Evolutionary conservation across 805 yeast species (phyloP).

Genomic region (Lipomyces kockii): DNA sequence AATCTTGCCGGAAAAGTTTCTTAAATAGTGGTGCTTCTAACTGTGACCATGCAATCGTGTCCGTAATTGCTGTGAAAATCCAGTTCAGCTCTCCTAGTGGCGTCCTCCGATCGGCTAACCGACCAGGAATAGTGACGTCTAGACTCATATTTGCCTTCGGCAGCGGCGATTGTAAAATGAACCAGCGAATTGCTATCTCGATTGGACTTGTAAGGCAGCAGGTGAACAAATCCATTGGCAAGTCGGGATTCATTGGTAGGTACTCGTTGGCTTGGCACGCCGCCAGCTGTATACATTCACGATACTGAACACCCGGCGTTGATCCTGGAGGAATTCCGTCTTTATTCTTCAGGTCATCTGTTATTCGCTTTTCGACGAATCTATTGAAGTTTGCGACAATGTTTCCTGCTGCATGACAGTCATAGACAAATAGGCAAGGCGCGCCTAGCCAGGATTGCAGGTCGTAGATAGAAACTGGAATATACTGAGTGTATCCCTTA

Average conservation of each 20-base stretch:
- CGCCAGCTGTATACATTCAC: slow-evolving; percentile 90
- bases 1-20: slow-evolving; percentile 87
- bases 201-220: slow-evolving; percentile 96
- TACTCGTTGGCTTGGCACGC: slow-evolving; percentile 87
- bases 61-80: slow-evolving; percentile 98
- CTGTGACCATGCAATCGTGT: slow-evolving; percentile 96
- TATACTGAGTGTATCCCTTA: slow-evolving; percentile 95
- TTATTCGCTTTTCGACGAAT: slow-evolving; percentile 86
- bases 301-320: slow-evolving; percentile 64
- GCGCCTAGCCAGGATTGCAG: slow-evolving; percentile 98
- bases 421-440: slow-evolving; percentile 93
- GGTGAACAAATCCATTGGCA: slow-evolving; percentile 95
- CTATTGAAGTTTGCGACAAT: slow-evolving; percentile 86
- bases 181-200: slow-evolving; percentile 90
- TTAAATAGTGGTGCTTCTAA: slow-evolving; percentile 87
- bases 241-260: slow-evolving; percentile 88
- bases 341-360: slow-evolving; percentile 58
- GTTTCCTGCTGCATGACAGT: slow-evolving; percentile 93
- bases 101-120: slow-evolving; percentile 87
- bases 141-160: slow-evolving; percentile 44
- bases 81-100: slow-evolving; percentile 95
- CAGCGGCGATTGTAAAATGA: slow-evolving; percentile 68
- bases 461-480: slow-evolving; percentile 94
- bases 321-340: slow-evolving; percentile 53
- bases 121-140: slow-evolving; percentile 80